phyloP scores from a whole-genome alignment of 345 rosid genomes.

The Heritiera fomes region DNA sequence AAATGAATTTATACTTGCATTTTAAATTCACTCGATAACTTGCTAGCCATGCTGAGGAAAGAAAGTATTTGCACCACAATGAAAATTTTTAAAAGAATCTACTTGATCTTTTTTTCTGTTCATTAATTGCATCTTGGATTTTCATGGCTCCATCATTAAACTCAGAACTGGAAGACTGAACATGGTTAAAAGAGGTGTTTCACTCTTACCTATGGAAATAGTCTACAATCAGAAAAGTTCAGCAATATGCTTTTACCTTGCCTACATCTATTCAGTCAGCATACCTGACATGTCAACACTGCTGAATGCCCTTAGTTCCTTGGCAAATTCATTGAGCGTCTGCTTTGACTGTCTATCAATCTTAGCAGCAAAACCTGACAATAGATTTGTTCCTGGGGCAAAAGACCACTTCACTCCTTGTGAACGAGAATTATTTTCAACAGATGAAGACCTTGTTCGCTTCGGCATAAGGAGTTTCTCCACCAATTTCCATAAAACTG shows the following conservation, averaged over 20 bases:
- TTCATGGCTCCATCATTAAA: background rate
- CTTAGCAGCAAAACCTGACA: constrained; percentile 64
- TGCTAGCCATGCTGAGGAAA: background rate
- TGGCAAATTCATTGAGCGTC: constrained; percentile 82
- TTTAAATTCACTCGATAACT: background rate
- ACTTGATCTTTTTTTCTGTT: background rate
- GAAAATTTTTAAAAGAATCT: background rate
- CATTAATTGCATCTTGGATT: background rate
- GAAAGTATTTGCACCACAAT: background rate
- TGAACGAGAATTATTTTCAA: constrained; percentile 46
- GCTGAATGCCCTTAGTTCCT: constrained; percentile 71
- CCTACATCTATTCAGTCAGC: constrained; percentile 17
- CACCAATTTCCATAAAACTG: constrained; percentile 94
- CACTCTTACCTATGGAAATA: background rate
- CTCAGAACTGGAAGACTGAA: background rate
- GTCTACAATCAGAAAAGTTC: background rate
- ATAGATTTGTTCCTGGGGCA: constrained; percentile 72
- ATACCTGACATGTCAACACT: constrained; percentile 96
- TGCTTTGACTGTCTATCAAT: constrained; percentile 70
- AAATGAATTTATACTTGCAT: background rate
- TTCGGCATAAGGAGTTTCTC: constrained; percentile 53
- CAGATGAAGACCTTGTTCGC: constrained; percentile 39
- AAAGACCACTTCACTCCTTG: constrained; percentile 76
- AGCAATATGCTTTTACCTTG: background rate
- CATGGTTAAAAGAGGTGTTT: background rate